phyloP scores from a whole-genome alignment of 352 stramenopile genomes.

The Globisporangium nunn region DNA sequence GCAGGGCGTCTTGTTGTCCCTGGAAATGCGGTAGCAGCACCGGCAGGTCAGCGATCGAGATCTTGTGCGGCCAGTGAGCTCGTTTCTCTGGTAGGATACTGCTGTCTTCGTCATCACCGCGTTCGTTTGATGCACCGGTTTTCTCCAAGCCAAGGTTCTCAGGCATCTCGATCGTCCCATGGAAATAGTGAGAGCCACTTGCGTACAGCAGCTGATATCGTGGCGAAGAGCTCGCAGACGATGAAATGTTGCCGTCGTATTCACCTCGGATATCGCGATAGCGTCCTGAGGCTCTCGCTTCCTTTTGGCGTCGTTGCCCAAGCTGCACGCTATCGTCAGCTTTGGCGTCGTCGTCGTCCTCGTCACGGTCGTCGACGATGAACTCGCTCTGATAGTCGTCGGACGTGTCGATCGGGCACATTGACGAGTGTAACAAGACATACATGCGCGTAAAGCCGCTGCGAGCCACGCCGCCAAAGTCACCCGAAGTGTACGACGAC shows the following conservation, averaged over 20 bases:
- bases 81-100: neutral
- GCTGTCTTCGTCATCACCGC: neutral
- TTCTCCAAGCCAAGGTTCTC: slow-evolving; percentile 11
- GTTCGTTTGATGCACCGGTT: neutral
- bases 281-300: slow-evolving; percentile 1
- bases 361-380: neutral
- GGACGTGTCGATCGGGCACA: slow-evolving; percentile 20
- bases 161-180: slow-evolving; percentile 36
- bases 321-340: no score
- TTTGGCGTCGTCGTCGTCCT: slow-evolving; percentile 14
- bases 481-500: slow-evolving; percentile 51
- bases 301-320: neutral
- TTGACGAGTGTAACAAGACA: slow-evolving; percentile 27
- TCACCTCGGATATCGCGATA: neutral
- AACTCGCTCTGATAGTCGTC: slow-evolving; percentile 18
- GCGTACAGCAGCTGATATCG: slow-evolving; percentile 44
- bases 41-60: slow-evolving; percentile 31
- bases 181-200: slow-evolving; percentile 53
- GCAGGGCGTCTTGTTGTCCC: slow-evolving; percentile 34
- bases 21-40: slow-evolving; percentile 50
- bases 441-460: slow-evolving; percentile 65
- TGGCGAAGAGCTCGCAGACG: neutral
- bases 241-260: neutral
- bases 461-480: slow-evolving; percentile 42
- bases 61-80: slow-evolving; percentile 1